These are phyloP conservation scores for Cyclocybe cylindracea DNA, from an alignment of 768 basidiomycete genomes.

Conservation along the genomic window DNA sequence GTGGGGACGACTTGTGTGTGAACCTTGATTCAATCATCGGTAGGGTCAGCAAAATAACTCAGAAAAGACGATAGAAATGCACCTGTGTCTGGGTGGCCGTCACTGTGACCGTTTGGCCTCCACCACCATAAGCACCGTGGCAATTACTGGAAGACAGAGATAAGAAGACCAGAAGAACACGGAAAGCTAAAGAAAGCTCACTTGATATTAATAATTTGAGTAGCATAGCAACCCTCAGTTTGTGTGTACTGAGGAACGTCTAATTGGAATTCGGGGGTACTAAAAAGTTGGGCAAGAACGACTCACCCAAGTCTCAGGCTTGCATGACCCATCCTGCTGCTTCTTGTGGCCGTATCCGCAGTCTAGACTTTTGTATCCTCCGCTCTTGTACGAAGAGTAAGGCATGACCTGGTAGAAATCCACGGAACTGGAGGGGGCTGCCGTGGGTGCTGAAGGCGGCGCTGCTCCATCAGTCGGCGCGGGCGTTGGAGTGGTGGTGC, in stretches of 20 bases:
- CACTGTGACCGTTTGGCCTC: slow-evolving; percentile 19
- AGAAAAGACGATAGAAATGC: background rate
- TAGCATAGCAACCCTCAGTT: slow-evolving; percentile 59
- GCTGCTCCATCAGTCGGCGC: slow-evolving; percentile 20
- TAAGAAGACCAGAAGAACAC: slow-evolving; percentile 1
- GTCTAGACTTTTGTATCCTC: slow-evolving; percentile 64
- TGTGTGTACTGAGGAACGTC: slow-evolving; percentile 34
- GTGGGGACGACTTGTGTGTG: slow-evolving; percentile 39
- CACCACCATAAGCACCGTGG: slow-evolving; percentile 8
- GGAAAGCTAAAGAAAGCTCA: slow-evolving; percentile 3
- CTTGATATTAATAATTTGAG: slow-evolving; percentile 56
- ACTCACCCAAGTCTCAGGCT: slow-evolving; percentile 59
- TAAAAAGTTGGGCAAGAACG: background rate
- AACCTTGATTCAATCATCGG: slow-evolving; percentile 12
- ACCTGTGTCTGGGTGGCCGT: slow-evolving; percentile 15
- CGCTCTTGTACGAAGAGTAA: slow-evolving; percentile 58
- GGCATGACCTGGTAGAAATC: slow-evolving; percentile 54
- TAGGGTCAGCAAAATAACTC: background rate
- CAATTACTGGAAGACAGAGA: slow-evolving; percentile 14
- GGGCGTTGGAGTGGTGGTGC: slow-evolving; percentile 22
- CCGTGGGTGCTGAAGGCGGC: slow-evolving; percentile 35
- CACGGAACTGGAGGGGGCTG: slow-evolving; percentile 30
- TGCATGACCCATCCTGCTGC: slow-evolving; percentile 55
- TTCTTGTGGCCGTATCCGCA: slow-evolving; percentile 75
- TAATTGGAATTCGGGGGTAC: background rate